These are phyloP conservation scores for Penicillium sp. DNA, from an alignment of 2,329 filamentous ascomycete species.

Conservation along the genomic window DNA sequence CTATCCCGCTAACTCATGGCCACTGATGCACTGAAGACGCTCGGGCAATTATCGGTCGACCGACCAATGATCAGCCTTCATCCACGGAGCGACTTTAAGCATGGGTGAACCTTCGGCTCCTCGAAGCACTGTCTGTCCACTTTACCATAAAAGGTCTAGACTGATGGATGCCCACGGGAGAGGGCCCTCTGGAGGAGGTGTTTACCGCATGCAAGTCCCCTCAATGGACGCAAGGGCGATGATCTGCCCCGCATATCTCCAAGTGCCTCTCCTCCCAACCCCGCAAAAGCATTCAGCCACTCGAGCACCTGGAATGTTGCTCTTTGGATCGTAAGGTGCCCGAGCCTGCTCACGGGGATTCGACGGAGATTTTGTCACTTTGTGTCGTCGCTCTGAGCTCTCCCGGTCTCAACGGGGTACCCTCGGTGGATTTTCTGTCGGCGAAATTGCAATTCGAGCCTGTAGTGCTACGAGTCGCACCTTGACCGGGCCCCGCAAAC, in stretches of 20 bases:
- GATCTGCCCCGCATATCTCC: conserved; percentile 15
- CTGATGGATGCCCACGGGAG: background rate
- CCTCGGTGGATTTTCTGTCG: conserved; percentile 2
- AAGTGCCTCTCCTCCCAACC: conserved; percentile 11
- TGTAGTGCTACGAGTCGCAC: conserved; percentile 1
- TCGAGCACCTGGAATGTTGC: background rate
- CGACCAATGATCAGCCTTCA: conserved; percentile 25
- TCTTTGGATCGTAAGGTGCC: background rate
- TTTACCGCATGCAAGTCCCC: background rate
- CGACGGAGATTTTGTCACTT: conserved; percentile 24
- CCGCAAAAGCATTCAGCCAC: conserved; percentile 18
- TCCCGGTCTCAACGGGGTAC: background rate
- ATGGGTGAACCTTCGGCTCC: background rate
- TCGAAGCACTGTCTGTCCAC: background rate
- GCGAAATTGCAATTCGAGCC: background rate
- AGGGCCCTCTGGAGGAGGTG: background rate
- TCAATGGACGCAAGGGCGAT: conserved; percentile 4
- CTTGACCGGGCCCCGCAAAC: background rate
- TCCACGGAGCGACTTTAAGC: background rate
- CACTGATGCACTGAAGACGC: no score
- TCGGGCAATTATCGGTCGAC: conserved; percentile 36
- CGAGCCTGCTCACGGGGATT: conserved; percentile 21
- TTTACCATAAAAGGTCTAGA: background rate
- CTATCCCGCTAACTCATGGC: no score
- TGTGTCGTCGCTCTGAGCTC: background rate